These are phyloP conservation scores for Melanogaster broomeanus DNA, from an alignment of 768 basidiomycete species.

Conservation along the genomic window DNA sequence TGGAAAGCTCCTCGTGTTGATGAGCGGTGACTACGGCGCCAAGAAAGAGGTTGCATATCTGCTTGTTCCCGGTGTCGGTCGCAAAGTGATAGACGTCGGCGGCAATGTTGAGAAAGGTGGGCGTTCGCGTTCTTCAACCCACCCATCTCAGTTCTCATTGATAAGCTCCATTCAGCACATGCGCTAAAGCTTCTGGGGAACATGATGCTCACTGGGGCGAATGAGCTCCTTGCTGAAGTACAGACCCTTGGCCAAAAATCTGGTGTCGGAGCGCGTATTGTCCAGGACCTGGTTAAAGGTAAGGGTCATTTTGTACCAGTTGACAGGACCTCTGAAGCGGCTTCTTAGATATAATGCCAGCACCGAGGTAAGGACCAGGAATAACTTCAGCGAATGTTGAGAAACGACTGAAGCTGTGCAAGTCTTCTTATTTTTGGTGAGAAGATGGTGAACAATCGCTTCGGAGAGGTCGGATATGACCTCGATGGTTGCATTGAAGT, in stretches of 20 bases:
- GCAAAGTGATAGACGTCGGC: conserved; percentile 72
- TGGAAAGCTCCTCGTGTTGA: conserved; percentile 62
- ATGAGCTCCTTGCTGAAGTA: conserved; percentile 76
- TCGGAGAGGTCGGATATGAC: conserved; percentile 72
- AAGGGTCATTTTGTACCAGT: background rate
- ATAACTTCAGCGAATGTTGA: background rate
- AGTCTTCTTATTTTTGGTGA: conserved; percentile 55
- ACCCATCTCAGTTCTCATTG: background rate
- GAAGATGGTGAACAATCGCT: conserved; percentile 67
- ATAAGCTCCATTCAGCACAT: conserved; percentile 40
- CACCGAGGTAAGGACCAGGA: conserved; percentile 43
- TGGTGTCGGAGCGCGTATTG: conserved; percentile 62
- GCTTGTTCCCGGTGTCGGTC: conserved; percentile 73
- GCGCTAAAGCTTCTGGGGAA: conserved; percentile 76
- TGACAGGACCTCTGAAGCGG: conserved; percentile 11
- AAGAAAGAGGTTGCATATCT: conserved; percentile 74
- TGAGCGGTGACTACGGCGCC: conserved; percentile 75
- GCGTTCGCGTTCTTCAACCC: background rate
- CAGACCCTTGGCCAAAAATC: conserved; percentile 77
- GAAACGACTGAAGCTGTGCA: background rate
- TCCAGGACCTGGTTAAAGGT: conserved; percentile 56
- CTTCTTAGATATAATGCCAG: conserved; percentile 57
- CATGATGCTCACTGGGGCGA: conserved; percentile 61
- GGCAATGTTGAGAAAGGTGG: conserved; percentile 76
- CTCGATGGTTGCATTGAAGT: conserved; percentile 85